A percentile compares a stretch with the other conserved stretches of the same genome.
phyloP scores from a whole-genome alignment of 352 stramenopile genomes.

The Blastocystis hominis region DNA sequence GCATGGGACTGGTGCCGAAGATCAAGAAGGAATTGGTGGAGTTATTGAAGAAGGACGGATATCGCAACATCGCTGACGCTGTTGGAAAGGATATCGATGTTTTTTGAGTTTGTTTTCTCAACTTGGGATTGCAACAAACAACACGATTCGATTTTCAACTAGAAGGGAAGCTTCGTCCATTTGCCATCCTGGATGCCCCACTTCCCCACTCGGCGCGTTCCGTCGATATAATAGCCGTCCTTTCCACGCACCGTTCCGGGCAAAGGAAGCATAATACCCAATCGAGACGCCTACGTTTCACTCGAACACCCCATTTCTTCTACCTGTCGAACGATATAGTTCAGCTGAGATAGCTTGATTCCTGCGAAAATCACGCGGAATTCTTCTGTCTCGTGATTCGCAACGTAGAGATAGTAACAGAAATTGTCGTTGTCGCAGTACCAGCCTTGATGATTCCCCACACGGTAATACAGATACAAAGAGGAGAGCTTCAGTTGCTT shows the following conservation, averaged over 20 bases:
- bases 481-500: not conserved
- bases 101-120: not conserved
- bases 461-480: not conserved
- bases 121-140: not conserved
- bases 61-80: slow-evolving; percentile 70
- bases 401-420: not conserved
- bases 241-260: not conserved
- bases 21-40: slow-evolving; percentile 78
- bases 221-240: not conserved
- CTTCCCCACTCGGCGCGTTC: not conserved
- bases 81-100: slow-evolving; percentile 67
- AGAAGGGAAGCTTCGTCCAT: not conserved
- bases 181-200: not conserved
- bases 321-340: not conserved
- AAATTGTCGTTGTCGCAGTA: not conserved
- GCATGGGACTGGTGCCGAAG: slow-evolving; percentile 72
- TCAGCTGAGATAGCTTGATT: not conserved
- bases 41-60: slow-evolving; percentile 73
- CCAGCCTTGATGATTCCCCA: not conserved
- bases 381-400: not conserved
- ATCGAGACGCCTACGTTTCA: not conserved
- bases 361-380: not conserved
- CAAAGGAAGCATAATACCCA: not conserved
- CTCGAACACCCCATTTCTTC: no score
- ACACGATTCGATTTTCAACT: not conserved